These are phyloP conservation scores for Cucurbita maxima DNA, from an alignment of 306 rosid species.

Conservation along the genomic window DNA sequence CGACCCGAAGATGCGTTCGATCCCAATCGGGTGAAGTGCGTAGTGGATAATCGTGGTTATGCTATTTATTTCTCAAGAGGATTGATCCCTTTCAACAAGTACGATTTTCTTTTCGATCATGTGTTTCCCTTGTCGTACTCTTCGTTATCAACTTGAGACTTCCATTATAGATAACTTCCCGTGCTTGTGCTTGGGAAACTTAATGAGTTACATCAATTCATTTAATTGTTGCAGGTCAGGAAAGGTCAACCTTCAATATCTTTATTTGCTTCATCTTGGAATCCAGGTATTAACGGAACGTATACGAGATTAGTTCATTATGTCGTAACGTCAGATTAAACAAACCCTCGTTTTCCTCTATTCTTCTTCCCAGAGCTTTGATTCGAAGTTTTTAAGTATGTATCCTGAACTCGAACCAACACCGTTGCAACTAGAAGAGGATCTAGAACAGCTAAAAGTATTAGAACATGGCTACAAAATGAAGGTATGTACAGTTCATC, in stretches of 20 bases:
- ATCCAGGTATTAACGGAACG: conserved; percentile 37
- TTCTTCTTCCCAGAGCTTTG: conserved; percentile 58
- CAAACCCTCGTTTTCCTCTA: not conserved
- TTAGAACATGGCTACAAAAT: conserved; percentile 94
- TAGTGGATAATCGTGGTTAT: conserved; percentile 57
- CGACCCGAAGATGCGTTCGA: conserved; percentile 77
- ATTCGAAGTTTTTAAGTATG: conserved; percentile 56
- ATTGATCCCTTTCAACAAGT: conserved; percentile 87
- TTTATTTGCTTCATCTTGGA: conserved; percentile 57
- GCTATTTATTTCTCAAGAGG: conserved; percentile 96
- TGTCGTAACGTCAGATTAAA: not conserved
- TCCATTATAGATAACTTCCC: not conserved
- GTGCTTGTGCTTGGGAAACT: not conserved
- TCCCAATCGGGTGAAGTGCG: conserved; percentile 88
- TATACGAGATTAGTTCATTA: not conserved
- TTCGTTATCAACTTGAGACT: not conserved
- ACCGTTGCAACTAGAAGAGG: conserved; percentile 88
- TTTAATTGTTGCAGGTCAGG: conserved; percentile 47
- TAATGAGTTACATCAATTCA: conserved; percentile 9
- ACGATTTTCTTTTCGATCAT: conserved; percentile 10
- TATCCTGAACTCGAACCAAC: conserved; percentile 70
- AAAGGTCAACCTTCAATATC: conserved; percentile 52
- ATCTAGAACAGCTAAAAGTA: conserved; percentile 94
- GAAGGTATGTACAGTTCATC: conserved; percentile 58
- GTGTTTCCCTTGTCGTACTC: not conserved